Percentiles rank a stretch among this genome's conserved stretches.
These are phyloP conservation scores for Salicornia ramosissima DNA, from an alignment of 148 eudicot genomes.

Conservation along the genomic window DNA sequence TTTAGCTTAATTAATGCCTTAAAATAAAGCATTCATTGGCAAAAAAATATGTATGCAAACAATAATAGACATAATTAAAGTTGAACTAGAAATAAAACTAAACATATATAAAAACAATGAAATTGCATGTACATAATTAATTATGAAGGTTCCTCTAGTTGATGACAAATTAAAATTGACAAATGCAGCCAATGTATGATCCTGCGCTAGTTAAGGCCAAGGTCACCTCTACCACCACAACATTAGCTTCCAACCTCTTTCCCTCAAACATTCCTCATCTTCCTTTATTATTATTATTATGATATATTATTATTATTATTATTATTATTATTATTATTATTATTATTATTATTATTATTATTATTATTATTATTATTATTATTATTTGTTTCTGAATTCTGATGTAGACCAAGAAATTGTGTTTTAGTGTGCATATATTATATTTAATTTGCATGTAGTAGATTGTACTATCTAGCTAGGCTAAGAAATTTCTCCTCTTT, in stretches of 20 bases:
- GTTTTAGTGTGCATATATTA: neutral
- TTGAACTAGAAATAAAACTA: too few species aligned
- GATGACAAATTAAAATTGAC: slow-evolving; percentile 25
- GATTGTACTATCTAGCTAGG: neutral
- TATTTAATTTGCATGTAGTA: neutral
- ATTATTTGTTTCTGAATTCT: neutral
- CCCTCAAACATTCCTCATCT: slow-evolving; percentile 16
- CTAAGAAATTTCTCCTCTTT: slow-evolving; percentile 9
- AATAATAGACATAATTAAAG: too few species aligned
- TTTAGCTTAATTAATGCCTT: too few species aligned
- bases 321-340: too few species aligned
- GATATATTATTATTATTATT: too few species aligned
- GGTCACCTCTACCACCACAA: slow-evolving; percentile 5
- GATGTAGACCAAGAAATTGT: neutral
- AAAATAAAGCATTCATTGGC: too few species aligned
- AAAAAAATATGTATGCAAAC: too few species aligned
- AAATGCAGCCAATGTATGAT: neutral
- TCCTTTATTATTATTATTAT: too few species aligned
- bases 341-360: too few species aligned
- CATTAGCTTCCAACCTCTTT: slow-evolving; percentile 18
- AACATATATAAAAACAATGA: too few species aligned
- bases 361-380: too few species aligned
- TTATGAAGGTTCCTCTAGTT: slow-evolving; percentile 23
- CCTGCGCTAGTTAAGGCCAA: neutral
- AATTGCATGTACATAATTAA: too few species aligned